These are phyloP conservation scores for Paraleonurus japonicus DNA, from an alignment of 257 asterid species.

Conservation along the genomic window DNA sequence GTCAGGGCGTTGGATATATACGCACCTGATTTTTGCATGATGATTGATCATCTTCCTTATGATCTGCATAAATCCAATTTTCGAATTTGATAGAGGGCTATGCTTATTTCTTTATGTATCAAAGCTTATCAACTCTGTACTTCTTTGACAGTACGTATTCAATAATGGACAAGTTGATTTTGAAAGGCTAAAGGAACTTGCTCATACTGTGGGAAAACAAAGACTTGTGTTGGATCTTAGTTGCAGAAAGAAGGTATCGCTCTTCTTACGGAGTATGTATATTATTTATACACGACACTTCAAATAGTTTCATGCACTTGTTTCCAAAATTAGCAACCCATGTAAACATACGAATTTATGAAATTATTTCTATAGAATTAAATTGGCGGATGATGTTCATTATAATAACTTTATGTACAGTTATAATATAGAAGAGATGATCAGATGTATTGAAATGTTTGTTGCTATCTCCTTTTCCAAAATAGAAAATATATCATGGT, in stretches of 20 bases:
- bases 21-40: background rate
- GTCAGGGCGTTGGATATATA: background rate
- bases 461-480: background rate
- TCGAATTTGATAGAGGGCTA: background rate
- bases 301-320: constrained; percentile 2
- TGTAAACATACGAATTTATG: background rate
- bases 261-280: constrained; percentile 12
- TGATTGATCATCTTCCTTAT: constrained; percentile 7
- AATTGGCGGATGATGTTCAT: background rate
- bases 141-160: constrained; percentile 73
- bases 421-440: constrained; percentile 4
- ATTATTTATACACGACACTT: background rate
- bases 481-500: background rate
- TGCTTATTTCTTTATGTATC: constrained; percentile 3
- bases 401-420: background rate
- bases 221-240: constrained; percentile 94
- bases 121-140: constrained; percentile 19
- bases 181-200: constrained; percentile 77
- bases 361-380: constrained; percentile 4
- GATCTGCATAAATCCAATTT: constrained; percentile 3
- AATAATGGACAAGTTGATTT: constrained; percentile 79
- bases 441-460: background rate
- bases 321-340: background rate
- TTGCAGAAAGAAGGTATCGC: constrained; percentile 85
- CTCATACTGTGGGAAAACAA: constrained; percentile 64